Evolutionary conservation across 331 rosid genomes (phyloP), one percentile per base, ranked within the genome.

Genomic region (Quercus lobata): DNA sequence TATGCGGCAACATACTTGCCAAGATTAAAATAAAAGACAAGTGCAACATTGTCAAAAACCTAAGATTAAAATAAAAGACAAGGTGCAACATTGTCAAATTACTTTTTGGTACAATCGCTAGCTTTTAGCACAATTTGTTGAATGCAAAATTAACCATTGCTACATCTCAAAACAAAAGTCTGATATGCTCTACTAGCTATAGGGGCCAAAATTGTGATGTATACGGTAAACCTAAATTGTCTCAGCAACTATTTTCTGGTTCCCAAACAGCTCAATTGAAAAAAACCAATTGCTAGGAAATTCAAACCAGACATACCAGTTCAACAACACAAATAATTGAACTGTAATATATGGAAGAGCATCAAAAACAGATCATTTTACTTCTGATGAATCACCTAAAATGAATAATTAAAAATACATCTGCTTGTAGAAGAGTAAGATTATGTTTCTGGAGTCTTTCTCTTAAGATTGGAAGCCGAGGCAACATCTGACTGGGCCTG

Each of bases 381-480:
- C 52, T 44, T 44, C 52, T 44, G 3, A 44, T 44, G 71, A 73
- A 61, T 18, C 71, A 57, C 78, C 72, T 60, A 58, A 71, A 22
- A 19, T 53, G 7, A 58, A 10, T 58, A 32, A 4, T 16, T 34
- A 2, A 41, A 65, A 12, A 68, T 34, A 27, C 52, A 30, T 7
- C 17, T 3, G 53, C 25, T 18, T 25, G 32, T 5, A 7, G 6
- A 34, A 57, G 74, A 7, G 41, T 58, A 78, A 44, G 35, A 63
- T 80, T 57, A 82, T 78, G 87, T 70, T 74, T 88, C 88, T 30
- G 88, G 84, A 71, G 86, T 83, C 80, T 91, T 90, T 79, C 98
- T 89, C 89, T 92, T 88, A 72, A 62, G 81, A 78, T 78, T 82
- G 73, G 88, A 75, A 35, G 86, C 87, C 41, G 93, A 82, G 56